Evolutionary conservation across 1,139 yeast genomes (phyloP).

Genomic region (Hyphopichia khmerensis): DNA sequence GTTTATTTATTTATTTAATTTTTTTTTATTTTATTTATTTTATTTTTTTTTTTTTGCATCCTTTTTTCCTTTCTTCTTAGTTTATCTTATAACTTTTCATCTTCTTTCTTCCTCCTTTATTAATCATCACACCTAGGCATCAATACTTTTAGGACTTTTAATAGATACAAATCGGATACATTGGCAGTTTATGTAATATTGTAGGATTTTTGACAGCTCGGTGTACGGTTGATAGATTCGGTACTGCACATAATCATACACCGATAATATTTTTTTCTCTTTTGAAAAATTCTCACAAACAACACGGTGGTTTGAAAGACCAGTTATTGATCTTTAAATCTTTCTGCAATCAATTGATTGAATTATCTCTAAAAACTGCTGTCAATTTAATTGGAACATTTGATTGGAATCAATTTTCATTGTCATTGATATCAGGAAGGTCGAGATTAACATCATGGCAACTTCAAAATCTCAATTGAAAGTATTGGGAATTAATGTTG

Average conservation of each 20-base stretch:
- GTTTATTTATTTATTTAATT: neutral
- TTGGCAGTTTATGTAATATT: too few relatives aligned
- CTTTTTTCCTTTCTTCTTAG: neutral
- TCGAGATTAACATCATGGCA: conserved; percentile 9
- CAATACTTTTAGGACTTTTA: neutral
- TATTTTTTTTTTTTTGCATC: neutral
- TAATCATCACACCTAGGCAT: too few relatives aligned
- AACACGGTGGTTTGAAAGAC: conserved; percentile 11
- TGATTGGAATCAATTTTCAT: neutral
- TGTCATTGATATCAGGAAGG: neutral
- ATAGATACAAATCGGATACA: too few relatives aligned
- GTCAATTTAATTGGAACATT: neutral
- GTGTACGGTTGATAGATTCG: neutral
- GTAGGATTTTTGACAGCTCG: too few relatives aligned
- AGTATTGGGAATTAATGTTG: conserved; percentile 37
- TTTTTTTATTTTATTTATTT: neutral
- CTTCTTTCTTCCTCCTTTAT: too few relatives aligned
- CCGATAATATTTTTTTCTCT: neutral
- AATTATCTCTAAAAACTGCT: neutral
- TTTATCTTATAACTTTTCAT: too few relatives aligned
- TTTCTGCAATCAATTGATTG: neutral
- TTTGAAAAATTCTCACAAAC: conserved; percentile 2
- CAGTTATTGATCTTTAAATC: neutral
- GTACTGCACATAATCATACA: conserved; percentile 4
- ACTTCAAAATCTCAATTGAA: conserved; percentile 17